A percentile compares a stretch with the other conserved stretches of the same genome.
phyloP scores from a whole-genome alignment of 352 stramenopile species.

The Pythium periplocum region DNA sequence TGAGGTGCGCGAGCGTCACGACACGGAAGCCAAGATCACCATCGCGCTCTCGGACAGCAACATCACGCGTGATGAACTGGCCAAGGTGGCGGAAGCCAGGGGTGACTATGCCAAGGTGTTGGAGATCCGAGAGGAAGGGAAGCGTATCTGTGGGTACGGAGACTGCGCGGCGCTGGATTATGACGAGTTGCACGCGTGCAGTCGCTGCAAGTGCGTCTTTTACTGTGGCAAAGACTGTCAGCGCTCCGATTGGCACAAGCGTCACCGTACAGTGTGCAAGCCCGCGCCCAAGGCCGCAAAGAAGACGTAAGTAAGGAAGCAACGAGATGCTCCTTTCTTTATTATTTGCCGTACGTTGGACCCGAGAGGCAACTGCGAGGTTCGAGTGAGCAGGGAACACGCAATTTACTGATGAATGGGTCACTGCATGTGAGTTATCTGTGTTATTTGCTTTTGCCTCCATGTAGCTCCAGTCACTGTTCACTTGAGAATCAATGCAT shows the following conservation, averaged over 20 bases:
- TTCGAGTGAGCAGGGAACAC: no score
- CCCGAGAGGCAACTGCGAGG: no score
- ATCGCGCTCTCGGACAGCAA: conserved; percentile 55
- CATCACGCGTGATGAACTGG: conserved; percentile 63
- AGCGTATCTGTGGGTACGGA: conserved; percentile 49
- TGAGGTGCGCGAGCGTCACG: conserved; percentile 32
- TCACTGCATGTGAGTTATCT: no score
- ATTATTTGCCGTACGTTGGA: no score
- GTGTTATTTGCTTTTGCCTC: no score
- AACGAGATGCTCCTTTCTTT: neutral
- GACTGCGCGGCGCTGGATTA: conserved; percentile 51
- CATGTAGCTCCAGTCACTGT: no score
- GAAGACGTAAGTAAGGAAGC: neutral
- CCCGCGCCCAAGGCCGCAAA: neutral
- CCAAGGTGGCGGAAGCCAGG: conserved; percentile 60
- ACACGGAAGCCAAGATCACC: conserved; percentile 23
- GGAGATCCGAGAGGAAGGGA: conserved; percentile 28
- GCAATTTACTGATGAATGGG: no score
- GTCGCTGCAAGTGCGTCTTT: conserved; percentile 63
- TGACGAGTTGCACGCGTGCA: conserved; percentile 38
- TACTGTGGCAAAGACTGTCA: conserved; percentile 69
- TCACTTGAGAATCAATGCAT: no score
- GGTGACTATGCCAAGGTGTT: conserved; percentile 45
- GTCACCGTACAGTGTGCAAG: conserved; percentile 46
- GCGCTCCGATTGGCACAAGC: conserved; percentile 58